phyloP scores from a whole-genome alignment of 1,284 basidiomycete species.

The Ustilago esculenta region DNA sequence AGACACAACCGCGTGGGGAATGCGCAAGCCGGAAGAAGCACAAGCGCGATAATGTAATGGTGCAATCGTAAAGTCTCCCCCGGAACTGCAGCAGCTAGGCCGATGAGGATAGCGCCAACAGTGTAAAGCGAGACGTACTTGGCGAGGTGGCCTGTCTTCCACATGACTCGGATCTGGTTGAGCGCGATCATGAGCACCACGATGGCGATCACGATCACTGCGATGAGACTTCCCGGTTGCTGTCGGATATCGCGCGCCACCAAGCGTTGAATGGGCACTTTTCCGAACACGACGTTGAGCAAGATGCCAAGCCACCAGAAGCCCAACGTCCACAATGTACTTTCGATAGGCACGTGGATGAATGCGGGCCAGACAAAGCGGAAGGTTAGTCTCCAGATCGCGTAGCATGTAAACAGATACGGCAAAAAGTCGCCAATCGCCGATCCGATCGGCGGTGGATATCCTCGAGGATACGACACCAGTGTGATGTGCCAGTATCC shows the following conservation, averaged over 20 bases:
- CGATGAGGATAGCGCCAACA: conserved; percentile 74
- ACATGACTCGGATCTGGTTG: conserved; percentile 83
- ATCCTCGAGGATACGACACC: conserved; percentile 78
- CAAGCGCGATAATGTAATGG: conserved; percentile 77
- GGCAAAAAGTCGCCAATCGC: conserved; percentile 83
- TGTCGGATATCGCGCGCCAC: conserved; percentile 76
- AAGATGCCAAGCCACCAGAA: conserved; percentile 80
- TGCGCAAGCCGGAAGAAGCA: conserved; percentile 79
- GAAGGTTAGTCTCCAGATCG: conserved; percentile 80
- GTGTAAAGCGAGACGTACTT: conserved; percentile 72
- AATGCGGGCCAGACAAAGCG: conserved; percentile 81
- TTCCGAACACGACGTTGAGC: conserved; percentile 63
- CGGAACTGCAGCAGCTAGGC: conserved; percentile 78
- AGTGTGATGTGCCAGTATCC: conserved; percentile 87
- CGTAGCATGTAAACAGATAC: conserved; percentile 79
- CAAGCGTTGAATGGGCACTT: conserved; percentile 70
- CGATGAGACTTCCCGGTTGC: conserved; percentile 77
- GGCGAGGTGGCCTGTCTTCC: conserved; percentile 82
- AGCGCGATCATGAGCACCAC: conserved; percentile 69
- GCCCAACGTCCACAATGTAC: conserved; percentile 77
- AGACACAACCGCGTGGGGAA: conserved; percentile 82
- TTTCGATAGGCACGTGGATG: conserved; percentile 76
- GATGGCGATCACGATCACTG: conserved; percentile 77
- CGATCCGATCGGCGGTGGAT: conserved; percentile 70
- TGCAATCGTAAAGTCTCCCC: conserved; percentile 66